Evolutionary conservation across 306 rosid genomes (phyloP).

Genomic region (Begonia peltatifolia): DNA sequence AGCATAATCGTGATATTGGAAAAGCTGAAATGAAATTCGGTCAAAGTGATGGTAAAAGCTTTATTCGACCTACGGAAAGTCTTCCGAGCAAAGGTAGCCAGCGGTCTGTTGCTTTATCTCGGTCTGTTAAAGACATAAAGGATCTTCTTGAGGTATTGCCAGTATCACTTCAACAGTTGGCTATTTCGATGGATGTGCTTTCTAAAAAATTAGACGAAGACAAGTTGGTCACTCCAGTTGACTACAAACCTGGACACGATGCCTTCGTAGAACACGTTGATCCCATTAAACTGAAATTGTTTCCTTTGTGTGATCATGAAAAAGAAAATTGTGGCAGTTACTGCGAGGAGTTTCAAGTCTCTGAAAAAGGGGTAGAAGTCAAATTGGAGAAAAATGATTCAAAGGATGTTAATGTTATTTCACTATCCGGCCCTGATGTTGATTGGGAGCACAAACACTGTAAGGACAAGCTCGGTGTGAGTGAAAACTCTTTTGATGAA

Average conservation of each 20-base stretch:
- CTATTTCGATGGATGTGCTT: constrained; percentile 36
- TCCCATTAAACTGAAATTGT: constrained; percentile 16
- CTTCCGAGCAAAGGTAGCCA: constrained; percentile 19
- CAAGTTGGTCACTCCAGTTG: constrained; percentile 14
- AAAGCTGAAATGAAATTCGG: constrained; percentile 19
- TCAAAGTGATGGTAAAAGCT: constrained; percentile 34
- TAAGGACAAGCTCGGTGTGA: constrained; percentile 15
- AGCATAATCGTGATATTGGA: constrained; percentile 15
- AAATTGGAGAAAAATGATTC: constrained; percentile 17
- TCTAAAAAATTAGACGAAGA: constrained; percentile 37
- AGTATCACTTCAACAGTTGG: constrained; percentile 24
- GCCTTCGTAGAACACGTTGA: constrained; percentile 24
- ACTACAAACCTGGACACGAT: constrained; percentile 22
- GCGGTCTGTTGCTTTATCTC: constrained; percentile 16
- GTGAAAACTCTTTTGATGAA: constrained; percentile 16
- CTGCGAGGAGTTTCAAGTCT: constrained; percentile 34
- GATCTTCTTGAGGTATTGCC: constrained; percentile 74
- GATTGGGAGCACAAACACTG: constrained; percentile 19
- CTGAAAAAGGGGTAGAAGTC: constrained; percentile 45
- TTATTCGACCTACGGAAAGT: constrained; percentile 23
- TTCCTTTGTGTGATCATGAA: constrained; percentile 14
- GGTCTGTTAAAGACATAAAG: constrained; percentile 30
- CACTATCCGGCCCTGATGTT: constrained; percentile 13
- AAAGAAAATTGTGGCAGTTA: constrained; percentile 17
- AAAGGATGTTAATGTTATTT: constrained; percentile 25